These are phyloP conservation scores for Pseudogymnoascus verrucosus DNA, from an alignment of 2,329 filamentous ascomycete species.

Conservation along the genomic window DNA sequence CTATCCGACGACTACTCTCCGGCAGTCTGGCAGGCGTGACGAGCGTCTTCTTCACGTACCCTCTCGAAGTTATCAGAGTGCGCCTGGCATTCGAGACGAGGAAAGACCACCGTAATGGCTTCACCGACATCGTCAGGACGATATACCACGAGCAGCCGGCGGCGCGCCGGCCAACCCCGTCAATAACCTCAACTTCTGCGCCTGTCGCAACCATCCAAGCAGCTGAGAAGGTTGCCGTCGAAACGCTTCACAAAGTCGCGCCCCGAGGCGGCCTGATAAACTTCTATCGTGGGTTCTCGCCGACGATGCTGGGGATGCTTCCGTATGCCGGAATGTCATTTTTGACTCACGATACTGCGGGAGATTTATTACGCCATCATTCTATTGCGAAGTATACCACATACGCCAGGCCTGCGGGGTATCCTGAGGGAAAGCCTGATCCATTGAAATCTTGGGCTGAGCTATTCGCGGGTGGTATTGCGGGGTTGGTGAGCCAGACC, in stretches of 20 bases:
- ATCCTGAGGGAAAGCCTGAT: conserved; percentile 52
- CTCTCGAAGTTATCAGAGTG: conserved; percentile 85
- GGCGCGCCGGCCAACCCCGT: conserved; percentile 28
- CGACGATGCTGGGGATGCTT: conserved; percentile 88
- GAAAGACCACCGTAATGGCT: conserved; percentile 57
- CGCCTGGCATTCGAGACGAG: conserved; percentile 93
- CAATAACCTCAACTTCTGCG: conserved; percentile 16
- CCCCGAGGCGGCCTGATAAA: conserved; percentile 69
- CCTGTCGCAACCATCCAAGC: conserved; percentile 31
- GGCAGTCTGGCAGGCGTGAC: conserved; percentile 75
- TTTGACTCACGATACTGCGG: conserved; percentile 84
- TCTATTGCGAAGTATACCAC: conserved; percentile 65
- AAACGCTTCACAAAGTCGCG: conserved; percentile 41
- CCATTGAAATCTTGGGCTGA: conserved; percentile 81
- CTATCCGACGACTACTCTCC: conserved; percentile 63
- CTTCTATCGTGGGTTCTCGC: conserved; percentile 90
- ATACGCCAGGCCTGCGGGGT: conserved; percentile 51
- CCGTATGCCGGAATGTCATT: conserved; percentile 96
- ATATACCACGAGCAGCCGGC: conserved; percentile 71
- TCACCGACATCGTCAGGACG: conserved; percentile 69
- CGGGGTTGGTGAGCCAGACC: conserved; percentile 84
- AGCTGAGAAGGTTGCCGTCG: conserved; percentile 32
- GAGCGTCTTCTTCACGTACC: conserved; percentile 93
- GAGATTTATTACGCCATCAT: conserved; percentile 71
- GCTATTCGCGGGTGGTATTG: conserved; percentile 72